A percentile compares a stretch with the other conserved stretches of the same genome.
Conservation (phyloP, 495 filamentous ascomycete genomes). For the Tuber umbilicatum region DNA sequence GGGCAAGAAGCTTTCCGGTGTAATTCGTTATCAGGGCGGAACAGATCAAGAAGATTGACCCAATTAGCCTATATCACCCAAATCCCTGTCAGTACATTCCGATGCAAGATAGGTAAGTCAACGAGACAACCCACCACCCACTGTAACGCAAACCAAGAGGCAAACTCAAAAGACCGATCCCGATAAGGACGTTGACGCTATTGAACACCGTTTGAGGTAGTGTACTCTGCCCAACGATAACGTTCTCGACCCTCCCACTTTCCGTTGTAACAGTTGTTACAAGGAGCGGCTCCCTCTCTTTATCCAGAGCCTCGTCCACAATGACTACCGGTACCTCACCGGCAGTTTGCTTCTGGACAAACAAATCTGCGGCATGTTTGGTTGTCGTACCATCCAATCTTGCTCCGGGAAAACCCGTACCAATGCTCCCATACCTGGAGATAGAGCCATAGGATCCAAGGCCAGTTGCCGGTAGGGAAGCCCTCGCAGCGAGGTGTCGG, state of each 20-base stretch:
- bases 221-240: conserved; percentile 85
- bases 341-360: conserved; percentile 56
- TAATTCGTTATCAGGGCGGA: conserved; percentile 72
- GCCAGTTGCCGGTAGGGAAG: conserved; percentile 7
- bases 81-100: conserved; percentile 12
- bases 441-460: conserved; percentile 31
- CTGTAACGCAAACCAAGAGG: conserved; percentile 84
- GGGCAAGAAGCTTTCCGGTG: conserved; percentile 78
- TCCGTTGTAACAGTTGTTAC: conserved; percentile 79
- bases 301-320: conserved; percentile 52
- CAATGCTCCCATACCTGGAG: conserved; percentile 19
- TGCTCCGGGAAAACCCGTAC: conserved; percentile 27
- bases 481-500: conserved; percentile 6
- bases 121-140: conserved; percentile 56
- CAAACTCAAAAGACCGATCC: conserved; percentile 79
- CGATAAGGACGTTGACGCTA: conserved; percentile 89
- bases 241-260: conserved; percentile 73
- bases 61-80: conserved; percentile 51
- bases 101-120: conserved; percentile 10
- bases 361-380: conserved; percentile 56
- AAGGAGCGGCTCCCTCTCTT: conserved; percentile 69
- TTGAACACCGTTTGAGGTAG: conserved; percentile 95
- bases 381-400: conserved; percentile 62
- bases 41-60: conserved; percentile 65
- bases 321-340: conserved; percentile 43